phyloP scores from a whole-genome alignment of 2,329 filamentous ascomycete species.

The Ophiostoma sp. region DNA sequence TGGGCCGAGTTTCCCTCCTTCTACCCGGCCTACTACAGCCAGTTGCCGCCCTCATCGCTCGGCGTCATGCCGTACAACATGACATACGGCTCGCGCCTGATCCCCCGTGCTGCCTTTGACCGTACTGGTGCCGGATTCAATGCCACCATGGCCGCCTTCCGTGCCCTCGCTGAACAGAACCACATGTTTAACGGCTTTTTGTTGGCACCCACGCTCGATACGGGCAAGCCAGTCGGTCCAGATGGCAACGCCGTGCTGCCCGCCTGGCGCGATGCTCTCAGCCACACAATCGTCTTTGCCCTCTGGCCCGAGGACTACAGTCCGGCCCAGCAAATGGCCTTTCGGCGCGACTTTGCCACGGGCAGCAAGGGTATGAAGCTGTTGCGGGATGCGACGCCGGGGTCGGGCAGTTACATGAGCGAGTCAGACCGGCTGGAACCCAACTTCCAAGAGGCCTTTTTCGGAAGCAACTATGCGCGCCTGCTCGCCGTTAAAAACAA shows the following conservation, averaged over 20 bases:
- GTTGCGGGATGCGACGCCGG: constrained; percentile 37
- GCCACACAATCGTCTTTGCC: constrained; percentile 44
- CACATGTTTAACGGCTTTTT: constrained; percentile 23
- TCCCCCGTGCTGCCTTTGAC: not conserved
- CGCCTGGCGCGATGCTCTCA: constrained; percentile 31
- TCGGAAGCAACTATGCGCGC: constrained; percentile 29
- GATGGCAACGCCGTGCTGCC: constrained; percentile 26
- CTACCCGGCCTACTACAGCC: constrained; percentile 19
- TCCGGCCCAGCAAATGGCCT: constrained; percentile 42
- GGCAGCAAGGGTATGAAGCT: constrained; percentile 30
- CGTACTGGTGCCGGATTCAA: not conserved
- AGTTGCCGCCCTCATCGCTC: constrained; percentile 4
- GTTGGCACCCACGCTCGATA: constrained; percentile 17
- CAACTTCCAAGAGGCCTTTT: constrained; percentile 30
- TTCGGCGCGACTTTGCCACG: constrained; percentile 41
- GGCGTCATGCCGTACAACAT: constrained; percentile 25
- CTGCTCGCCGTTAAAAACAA: constrained; percentile 28
- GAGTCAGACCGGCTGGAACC: constrained; percentile 37
- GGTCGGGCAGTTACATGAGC: constrained; percentile 48
- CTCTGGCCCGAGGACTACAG: constrained; percentile 43
- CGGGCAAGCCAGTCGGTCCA: constrained; percentile 11
- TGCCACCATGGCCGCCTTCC: constrained; percentile 18
- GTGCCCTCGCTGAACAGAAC: constrained; percentile 14
- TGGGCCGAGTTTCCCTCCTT: constrained; percentile 19
- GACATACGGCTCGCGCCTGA: constrained; percentile 21